Base-by-base conservation (phyloP, 2,329 filamentous ascomycete species). In the Apiospora saccharicola region DNA sequence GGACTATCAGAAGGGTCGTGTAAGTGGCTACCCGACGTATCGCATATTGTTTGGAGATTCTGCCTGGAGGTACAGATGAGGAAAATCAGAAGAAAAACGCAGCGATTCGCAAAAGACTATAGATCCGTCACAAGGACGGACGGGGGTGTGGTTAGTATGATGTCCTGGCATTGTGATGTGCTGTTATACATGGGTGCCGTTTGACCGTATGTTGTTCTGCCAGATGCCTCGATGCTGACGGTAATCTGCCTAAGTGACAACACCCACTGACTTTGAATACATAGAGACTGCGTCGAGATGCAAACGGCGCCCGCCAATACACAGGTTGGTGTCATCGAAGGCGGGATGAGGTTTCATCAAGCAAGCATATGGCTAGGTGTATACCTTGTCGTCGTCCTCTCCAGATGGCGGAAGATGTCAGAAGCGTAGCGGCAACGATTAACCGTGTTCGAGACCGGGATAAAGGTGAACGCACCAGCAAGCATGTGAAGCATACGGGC, bases 261-360 rank as follows among this genome's bases (percentile, higher is more conserved):
- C 34, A n/a, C 76, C 78, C 73, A 78, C 74, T 74, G 74, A 75
- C 74, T 73, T 77, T 75, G 76, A 75, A 30, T 30, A 30, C 26
- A 2, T 77, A 71, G 74, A 73, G 73, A 76, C 71, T 73, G 71
- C 10, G 57, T n/a, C 49, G 44, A 37, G 26, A 26, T 47, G 43
- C 44, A 69, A 69, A 49, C 67, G 67, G 26, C 67, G 43, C 26
- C 67, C 26, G 44, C 67, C 24, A 69, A 49, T 69, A 41, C 37
- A 34, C 30, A 73, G 69, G 68, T 72, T 70, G 68, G 74, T 75
- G 43, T n/a, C 44, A 24, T 37, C 19, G 46, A 53, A 53, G 68
- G 73, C 77, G 75, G 77, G 79, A 80, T 79, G 78, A 76, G 76
- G 73, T 70, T n/a, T 74, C 57, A 64, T 64, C 57, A 34, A 41